Evolutionary conservation across 2,329 filamentous ascomycete genomes (phyloP).

Genomic region (Botrytis paeoniae): DNA sequence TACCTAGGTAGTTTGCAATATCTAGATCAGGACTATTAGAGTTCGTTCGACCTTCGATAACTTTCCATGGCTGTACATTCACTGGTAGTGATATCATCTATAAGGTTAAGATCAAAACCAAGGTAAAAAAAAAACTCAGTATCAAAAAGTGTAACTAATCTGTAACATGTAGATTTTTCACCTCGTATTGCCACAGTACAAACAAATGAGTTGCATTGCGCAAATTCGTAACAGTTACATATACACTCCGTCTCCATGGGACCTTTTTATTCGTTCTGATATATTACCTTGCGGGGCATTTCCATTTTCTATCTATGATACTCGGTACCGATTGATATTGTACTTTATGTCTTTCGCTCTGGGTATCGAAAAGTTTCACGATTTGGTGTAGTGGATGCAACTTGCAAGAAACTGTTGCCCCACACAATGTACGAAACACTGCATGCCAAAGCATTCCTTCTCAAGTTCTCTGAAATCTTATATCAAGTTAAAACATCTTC

Average conservation of each 20-base stretch:
- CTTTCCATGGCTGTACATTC: background rate
- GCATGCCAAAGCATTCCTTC: background rate
- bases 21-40: background rate
- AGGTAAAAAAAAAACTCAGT: background rate
- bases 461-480: background rate
- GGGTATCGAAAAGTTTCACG: background rate
- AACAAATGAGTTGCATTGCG: background rate
- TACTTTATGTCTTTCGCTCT: background rate
- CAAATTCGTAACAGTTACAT: background rate
- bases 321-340: background rate
- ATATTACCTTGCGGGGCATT: background rate
- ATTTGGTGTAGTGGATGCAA: background rate
- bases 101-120: background rate
- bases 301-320: background rate
- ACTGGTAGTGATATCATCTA: background rate
- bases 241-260: background rate
- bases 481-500: background rate
- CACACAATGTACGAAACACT: background rate
- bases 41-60: background rate
- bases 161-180: background rate
- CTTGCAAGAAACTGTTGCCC: background rate
- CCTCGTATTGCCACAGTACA: background rate
- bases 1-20: background rate
- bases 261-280: background rate
- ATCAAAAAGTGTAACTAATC: background rate